phyloP scores from a whole-genome alignment of 305 asterid species.

The Fraxinus floribunda region DNA sequence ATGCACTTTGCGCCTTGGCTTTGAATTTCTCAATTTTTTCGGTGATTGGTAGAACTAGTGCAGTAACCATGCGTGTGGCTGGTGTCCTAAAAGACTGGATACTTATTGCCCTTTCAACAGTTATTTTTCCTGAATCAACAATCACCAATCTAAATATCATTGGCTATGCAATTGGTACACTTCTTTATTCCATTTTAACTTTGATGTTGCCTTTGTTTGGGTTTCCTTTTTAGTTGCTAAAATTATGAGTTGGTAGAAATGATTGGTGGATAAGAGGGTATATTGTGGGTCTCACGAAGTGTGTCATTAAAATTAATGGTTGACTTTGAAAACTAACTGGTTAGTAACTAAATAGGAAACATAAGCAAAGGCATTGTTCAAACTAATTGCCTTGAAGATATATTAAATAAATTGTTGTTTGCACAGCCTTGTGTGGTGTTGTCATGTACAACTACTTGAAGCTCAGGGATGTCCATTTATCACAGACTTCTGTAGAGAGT shows the following conservation, averaged over 20 bases:
- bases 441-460: conserved; percentile 67
- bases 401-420: conserved; percentile 24
- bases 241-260: background rate
- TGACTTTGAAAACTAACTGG: background rate
- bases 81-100: conserved; percentile 99
- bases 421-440: conserved; percentile 84
- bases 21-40: conserved; percentile 95
- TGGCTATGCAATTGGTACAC: conserved; percentile 91
- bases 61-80: conserved; percentile 96
- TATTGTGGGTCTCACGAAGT: background rate
- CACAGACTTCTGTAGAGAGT: conserved; percentile 48
- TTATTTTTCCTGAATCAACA: conserved; percentile 87
- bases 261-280: background rate
- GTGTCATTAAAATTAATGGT: background rate
- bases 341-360: background rate
- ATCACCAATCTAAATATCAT: conserved; percentile 80
- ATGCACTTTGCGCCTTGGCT: conserved; percentile 92
- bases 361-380: background rate
- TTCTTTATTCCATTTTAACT: conserved; percentile 21
- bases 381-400: conserved; percentile 2
- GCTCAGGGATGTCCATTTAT: conserved; percentile 46
- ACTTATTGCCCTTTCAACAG: conserved; percentile 87
- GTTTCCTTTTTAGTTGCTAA: background rate
- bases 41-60: conserved; percentile 97
- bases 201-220: background rate